phyloP scores from a whole-genome alignment of 257 asterid genomes.

The Solanum sitiens region DNA sequence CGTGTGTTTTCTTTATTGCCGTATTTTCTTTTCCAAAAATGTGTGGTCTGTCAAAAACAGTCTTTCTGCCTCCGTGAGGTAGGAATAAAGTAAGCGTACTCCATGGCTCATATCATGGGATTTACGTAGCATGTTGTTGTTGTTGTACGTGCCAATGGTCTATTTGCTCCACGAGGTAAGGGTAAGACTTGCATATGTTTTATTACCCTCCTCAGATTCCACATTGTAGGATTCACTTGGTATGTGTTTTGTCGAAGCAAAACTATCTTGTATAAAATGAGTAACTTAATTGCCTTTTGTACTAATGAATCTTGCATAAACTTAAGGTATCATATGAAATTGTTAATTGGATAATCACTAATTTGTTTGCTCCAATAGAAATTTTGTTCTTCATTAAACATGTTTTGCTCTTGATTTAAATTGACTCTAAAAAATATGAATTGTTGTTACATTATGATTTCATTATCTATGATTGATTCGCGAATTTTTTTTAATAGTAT shows the following conservation, averaged over 20 bases:
- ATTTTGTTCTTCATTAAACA: background rate
- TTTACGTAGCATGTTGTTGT: background rate
- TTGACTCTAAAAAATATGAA: too few species aligned
- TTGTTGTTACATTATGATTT: too few species aligned
- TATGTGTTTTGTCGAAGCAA: background rate
- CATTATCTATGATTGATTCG: too few species aligned
- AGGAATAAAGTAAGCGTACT: background rate
- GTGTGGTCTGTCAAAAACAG: background rate
- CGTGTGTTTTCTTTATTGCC: background rate
- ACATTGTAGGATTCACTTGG: background rate
- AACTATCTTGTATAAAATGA: background rate
- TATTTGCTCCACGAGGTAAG: background rate
- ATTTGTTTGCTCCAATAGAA: background rate
- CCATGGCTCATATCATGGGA: background rate
- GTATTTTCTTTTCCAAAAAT: background rate
- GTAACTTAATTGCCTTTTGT: background rate
- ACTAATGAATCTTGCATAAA: background rate
- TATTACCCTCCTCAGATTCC: background rate
- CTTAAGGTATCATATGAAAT: background rate
- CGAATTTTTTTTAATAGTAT: too few species aligned
- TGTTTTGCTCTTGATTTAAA: too few species aligned
- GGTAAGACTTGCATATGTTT: background rate
- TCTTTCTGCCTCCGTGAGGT: background rate
- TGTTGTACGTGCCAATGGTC: background rate
- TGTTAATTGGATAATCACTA: background rate